Percentiles rank a stretch among this genome's conserved stretches.
These are phyloP conservation scores for Hura crepitans DNA, from an alignment of 441 rosid genomes.

Conservation along the genomic window DNA sequence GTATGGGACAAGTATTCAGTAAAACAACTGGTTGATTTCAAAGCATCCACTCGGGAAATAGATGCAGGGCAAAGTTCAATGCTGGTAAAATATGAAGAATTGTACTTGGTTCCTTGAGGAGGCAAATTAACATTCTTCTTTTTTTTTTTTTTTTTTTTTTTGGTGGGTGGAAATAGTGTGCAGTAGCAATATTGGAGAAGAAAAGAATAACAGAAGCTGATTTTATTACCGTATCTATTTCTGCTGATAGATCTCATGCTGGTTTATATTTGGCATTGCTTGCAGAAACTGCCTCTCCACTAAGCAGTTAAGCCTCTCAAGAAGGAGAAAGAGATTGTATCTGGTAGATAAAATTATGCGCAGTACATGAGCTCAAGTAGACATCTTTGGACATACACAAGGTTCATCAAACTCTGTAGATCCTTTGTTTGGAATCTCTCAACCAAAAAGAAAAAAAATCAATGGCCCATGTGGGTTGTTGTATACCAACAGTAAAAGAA, in stretches of 20 bases:
- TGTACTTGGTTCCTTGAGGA: conserved; percentile 14
- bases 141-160: conserved; percentile 15
- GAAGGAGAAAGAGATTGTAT: conserved; percentile 15
- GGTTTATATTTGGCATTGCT: conserved; percentile 23
- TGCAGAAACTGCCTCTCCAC: conserved; percentile 10
- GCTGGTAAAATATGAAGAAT: conserved; percentile 23
- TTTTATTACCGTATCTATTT: conserved; percentile 16
- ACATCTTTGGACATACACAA: conserved; percentile 18
- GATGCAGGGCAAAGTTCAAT: conserved; percentile 10
- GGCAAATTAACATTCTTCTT: conserved; percentile 5
- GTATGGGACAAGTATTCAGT: conserved; percentile 21
- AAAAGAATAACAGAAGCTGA: conserved; percentile 2
- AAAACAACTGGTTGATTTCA: conserved; percentile 24
- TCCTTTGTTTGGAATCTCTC: conserved; percentile 24
- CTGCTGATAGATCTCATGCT: conserved; percentile 20
- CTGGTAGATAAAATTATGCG: conserved; percentile 13
- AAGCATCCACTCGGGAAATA: conserved; percentile 20
- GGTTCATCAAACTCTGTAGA: conserved; percentile 7
- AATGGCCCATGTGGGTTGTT: conserved; percentile 31
- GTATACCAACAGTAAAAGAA: conserved; percentile 28
- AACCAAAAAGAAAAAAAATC: conserved; percentile 9
- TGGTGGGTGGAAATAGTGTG: conserved; percentile 4
- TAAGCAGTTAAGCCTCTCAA: conserved; percentile 3
- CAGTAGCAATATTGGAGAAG: conserved; percentile 1
- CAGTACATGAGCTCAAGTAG: conserved; percentile 12